Evolutionary conservation across 1,284 basidiomycete species (phyloP).

Genomic region (Cutaneotrichosporon sp.): DNA sequence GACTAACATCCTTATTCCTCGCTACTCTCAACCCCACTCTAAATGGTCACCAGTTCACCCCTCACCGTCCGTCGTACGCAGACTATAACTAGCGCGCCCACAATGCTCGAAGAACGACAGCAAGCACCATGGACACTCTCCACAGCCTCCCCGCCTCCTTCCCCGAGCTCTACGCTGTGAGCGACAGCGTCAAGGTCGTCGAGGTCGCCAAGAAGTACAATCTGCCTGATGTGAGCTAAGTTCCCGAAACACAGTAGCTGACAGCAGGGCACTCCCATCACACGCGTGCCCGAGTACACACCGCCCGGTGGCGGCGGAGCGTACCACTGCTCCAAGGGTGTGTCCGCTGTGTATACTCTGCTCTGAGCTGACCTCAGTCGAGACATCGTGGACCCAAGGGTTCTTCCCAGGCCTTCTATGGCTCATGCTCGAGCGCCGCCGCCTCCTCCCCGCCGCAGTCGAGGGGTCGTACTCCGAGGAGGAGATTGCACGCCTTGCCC

Average conservation of each 20-base stretch:
- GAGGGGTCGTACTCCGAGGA: constrained; percentile 27
- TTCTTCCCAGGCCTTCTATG: constrained; percentile 46
- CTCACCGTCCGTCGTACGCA: too few species aligned
- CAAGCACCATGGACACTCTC: too few species aligned
- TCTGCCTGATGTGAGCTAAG: constrained; percentile 28
- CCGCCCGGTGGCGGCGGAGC: constrained; percentile 33
- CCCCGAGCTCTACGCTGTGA: constrained; percentile 16
- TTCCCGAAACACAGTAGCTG: background rate
- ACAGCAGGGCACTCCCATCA: constrained; percentile 27
- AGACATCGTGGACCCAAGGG: constrained; percentile 41
- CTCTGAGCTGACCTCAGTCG: constrained; percentile 25
- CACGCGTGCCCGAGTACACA: constrained; percentile 40
- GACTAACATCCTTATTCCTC: background rate
- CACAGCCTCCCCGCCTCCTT: constrained; percentile 9
- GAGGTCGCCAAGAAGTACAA: constrained; percentile 42
- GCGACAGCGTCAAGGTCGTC: constrained; percentile 33
- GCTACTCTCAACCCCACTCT: too few species aligned
- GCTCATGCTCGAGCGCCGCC: constrained; percentile 36
- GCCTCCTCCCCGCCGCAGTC: constrained; percentile 27
- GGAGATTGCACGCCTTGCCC: constrained; percentile 33
- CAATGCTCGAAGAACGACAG: too few species aligned
- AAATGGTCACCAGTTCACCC: too few species aligned
- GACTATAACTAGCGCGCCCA: too few species aligned
- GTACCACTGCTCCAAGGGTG: constrained; percentile 40
- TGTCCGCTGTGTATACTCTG: constrained; percentile 2